Base-by-base conservation (phyloP, 2,329 filamentous ascomycete genomes). In the Colletotrichum orchidophilum region DNA sequence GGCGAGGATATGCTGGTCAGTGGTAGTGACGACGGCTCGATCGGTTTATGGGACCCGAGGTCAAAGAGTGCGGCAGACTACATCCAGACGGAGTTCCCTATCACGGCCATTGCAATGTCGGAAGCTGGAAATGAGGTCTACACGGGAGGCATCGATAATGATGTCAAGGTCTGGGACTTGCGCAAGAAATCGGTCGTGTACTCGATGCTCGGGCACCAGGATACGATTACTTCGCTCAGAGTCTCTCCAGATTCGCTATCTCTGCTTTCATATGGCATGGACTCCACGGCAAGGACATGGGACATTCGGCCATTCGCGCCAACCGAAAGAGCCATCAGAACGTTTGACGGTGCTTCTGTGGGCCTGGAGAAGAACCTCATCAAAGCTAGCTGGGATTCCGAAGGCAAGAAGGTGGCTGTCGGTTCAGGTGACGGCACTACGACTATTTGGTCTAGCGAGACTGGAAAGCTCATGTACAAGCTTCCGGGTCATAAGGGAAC, bases 71-170 rank as follows among this genome's bases (percentile, higher is more conserved):
- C 95, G 0, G 89, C 93, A 67, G 94, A 97, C 77, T 95, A 95
- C 76, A 92, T 98, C 73, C 91, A 96, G 78, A 97, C 95, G 0
- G 93, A 96, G 72, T 97, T 97, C 72, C 96, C 96, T 1, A 91
- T 99, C 67, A 98, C 96, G 2, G 93, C 96, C 0, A 90, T 98
- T 6, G 94, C 95, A 18, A 86, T 98, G n/a, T 92, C 95, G 0
- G 95, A 97, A 80, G 95, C 96, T 1, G 96, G 96, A 21, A 97
- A 97, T 80, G 96, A 98, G 83, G 90, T 99, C 29, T 99, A 96
- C 81, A 93, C 94, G 7, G 96, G 96, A 57, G 94, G 95, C 26
- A 98, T 99, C 75, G 96, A 98, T 83, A 98, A 98, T 79, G 95
- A 97, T 76, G 97, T 99, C 80, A 94, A 95, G 77, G 95, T 97